Base-by-base conservation (phyloP, 1,284 basidiomycete species). In the Ceratorhiza oryzae-sativae region DNA sequence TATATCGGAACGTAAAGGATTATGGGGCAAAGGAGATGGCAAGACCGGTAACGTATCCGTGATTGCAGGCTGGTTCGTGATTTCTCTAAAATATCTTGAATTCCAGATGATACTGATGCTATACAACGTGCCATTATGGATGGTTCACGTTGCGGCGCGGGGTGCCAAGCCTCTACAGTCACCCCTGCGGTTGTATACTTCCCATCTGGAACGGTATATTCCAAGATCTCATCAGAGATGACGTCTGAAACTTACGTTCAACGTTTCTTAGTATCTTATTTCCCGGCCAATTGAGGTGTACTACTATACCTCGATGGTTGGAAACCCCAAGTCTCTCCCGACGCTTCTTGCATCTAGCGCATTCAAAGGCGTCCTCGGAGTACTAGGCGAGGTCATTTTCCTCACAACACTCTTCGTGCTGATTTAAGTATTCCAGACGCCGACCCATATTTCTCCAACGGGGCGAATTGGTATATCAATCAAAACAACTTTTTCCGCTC, bases 1-100 rank as follows among this genome's bases (percentile, higher is more conserved):
- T 93, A 46, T 92, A 90, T 78, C 83, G 90, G 41, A 91, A 91
- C 76, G 90, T 92, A 72, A 89, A 88, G 80, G 84, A 87, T 74
- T 87, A 82, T 73, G 86, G 86, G 41, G 90, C 90, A 12, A 83
- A 80, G 72, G 90, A 8, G 79, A 80, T 61, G 78, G 78, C 32
- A 45, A 59, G 56, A 61, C 61, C 15, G 62, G 65, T 65, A 53
- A 70, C 48, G 41, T n/a, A n/a, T n/a, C n/a, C n/a, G n/a, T n/a
- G 55, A 12, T 48, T 63, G 1, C 15, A 3, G 20, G n/a, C 25
- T 2, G 36, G 12, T 23, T 62, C n/a, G 41, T 30, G 32, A 25
- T 25, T 10, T n/a, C 13, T n/a, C 10, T 60, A 8, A 32, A 45
- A 25, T 13, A 80, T 86, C 2, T 85, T 86, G n/a, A n/a, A n/a